Base-by-base conservation (phyloP, 2,329 filamentous ascomycete species). In the Aspergillus aculeatus region DNA sequence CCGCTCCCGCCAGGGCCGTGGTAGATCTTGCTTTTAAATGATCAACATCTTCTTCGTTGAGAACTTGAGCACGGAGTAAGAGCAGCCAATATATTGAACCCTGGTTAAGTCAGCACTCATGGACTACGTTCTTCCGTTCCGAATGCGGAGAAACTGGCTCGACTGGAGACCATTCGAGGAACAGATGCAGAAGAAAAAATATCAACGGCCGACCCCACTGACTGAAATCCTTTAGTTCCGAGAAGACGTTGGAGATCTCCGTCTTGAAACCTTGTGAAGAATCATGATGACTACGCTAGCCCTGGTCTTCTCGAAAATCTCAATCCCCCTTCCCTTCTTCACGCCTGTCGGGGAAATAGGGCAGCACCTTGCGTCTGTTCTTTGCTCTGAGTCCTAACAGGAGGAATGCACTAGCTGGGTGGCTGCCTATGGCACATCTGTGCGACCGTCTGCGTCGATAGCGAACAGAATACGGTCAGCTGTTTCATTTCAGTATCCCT, bases 1-100 rank as follows among this genome's bases (percentile, higher is more conserved):
- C 48, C 41, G 49, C 58, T 41, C 51, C 50, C 57, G 58, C 54
- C 59, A 58, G 58, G 50, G 38, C 50, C 47, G 44, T 53, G 32
- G 47, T 48, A 44, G 31, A 54, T 59, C 49, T 44, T 48, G 19
- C 49, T 44, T 44, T 49, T 47, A 12, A 26, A 50, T 57, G 19
- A 35, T 57, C 38, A 19, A 51, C 32, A 31, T 51, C n/a, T 51
- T 24, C 11, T 19, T 51, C 49, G 16, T 16, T 44, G 5, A 44
- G 16, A 44, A 12, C 16, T 19, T 35, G 16, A 44, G 38, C n/a
- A 44, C 16, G 14, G 16, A 44, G 38, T 44, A 44, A 44, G 16
- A 55, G 26, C 53, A 41, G 32, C 31, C 53, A 55, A 55, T 55
- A 55, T 55, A 55, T 55, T 55, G 53, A 23, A 55, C 29, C 26